A percentile compares a stretch with the other conserved stretches of the same genome.
Conservation (phyloP, 352 stramenopile species). For the Globisporangium mamillatum region DNA sequence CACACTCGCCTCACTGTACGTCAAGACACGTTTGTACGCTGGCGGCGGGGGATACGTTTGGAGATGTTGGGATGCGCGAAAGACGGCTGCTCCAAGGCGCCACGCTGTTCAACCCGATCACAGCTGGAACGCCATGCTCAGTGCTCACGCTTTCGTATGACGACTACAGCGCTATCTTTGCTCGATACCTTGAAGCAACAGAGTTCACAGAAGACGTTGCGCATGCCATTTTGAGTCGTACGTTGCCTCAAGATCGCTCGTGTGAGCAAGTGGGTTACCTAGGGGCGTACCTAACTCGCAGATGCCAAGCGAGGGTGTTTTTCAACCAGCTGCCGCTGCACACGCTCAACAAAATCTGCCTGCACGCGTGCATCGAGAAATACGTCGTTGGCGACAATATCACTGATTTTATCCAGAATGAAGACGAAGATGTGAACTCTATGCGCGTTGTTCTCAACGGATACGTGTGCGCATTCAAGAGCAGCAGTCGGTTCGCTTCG, state of each 20-base stretch:
- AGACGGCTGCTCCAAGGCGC: slow-evolving; percentile 22
- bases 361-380: slow-evolving; percentile 31
- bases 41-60: slow-evolving; percentile 33
- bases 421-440: slow-evolving; percentile 25
- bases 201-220: slow-evolving; percentile 26
- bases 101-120: slow-evolving; percentile 30
- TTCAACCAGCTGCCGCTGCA: slow-evolving; percentile 34
- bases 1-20: neutral
- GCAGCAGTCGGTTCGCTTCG: neutral
- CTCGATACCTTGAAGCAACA: slow-evolving; percentile 23
- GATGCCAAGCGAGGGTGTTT: slow-evolving; percentile 32
- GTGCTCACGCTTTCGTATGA: slow-evolving; percentile 29
- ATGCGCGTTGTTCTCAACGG: slow-evolving; percentile 44
- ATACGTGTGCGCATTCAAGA: slow-evolving; percentile 44
- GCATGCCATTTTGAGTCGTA: slow-evolving; percentile 25
- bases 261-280: slow-evolving; percentile 40
- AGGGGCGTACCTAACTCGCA: slow-evolving; percentile 26
- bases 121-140: slow-evolving; percentile 9
- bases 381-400: slow-evolving; percentile 24
- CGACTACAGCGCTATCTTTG: slow-evolving; percentile 22
- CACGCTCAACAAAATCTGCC: slow-evolving; percentile 30
- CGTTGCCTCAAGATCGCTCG: slow-evolving; percentile 38
- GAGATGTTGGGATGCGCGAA: slow-evolving; percentile 23
- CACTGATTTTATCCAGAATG: slow-evolving; percentile 35
- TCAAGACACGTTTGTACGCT: slow-evolving; percentile 38